Conservation (phyloP, 2,329 filamentous ascomycete genomes). For the Juglanconis juglandina region DNA sequence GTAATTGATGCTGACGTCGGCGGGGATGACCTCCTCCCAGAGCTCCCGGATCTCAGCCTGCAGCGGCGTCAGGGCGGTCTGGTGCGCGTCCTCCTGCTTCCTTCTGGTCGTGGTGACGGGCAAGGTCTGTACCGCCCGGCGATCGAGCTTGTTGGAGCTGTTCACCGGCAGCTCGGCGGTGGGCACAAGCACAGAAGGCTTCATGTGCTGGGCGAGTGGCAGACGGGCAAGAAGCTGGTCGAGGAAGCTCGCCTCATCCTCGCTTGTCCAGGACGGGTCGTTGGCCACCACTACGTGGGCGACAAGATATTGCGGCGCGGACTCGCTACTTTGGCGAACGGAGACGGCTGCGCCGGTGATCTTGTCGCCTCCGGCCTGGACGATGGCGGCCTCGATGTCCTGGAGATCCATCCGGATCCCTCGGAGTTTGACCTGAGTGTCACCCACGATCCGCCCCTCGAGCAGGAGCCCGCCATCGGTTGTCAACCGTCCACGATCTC, state of each 20-base stretch:
- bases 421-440: slow-evolving; percentile 43
- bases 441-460: slow-evolving; percentile 35
- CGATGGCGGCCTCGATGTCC: slow-evolving; percentile 24
- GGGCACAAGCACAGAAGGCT: slow-evolving; percentile 26
- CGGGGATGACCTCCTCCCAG: slow-evolving; percentile 23
- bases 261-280: too few species aligned
- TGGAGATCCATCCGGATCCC: slow-evolving; percentile 29
- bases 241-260: slow-evolving; percentile 4
- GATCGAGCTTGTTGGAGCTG: slow-evolving; percentile 31
- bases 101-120: too few species aligned
- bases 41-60: slow-evolving; percentile 15
- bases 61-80: too few species aligned
- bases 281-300: background rate
- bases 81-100: too few species aligned
- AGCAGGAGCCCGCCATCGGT: slow-evolving; percentile 32
- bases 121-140: slow-evolving; percentile 21
- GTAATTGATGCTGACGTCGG: slow-evolving; percentile 2
- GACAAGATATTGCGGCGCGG: background rate
- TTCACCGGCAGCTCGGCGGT: slow-evolving; percentile 29
- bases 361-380: background rate
- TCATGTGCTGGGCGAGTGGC: slow-evolving; percentile 33
- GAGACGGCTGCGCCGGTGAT: background rate
- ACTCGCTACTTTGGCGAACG: background rate
- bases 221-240: slow-evolving; percentile 17
- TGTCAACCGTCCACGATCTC: slow-evolving; percentile 34